These are phyloP conservation scores for Alternaria brassicae DNA, from an alignment of 2,329 filamentous ascomycete species.

Conservation along the genomic window DNA sequence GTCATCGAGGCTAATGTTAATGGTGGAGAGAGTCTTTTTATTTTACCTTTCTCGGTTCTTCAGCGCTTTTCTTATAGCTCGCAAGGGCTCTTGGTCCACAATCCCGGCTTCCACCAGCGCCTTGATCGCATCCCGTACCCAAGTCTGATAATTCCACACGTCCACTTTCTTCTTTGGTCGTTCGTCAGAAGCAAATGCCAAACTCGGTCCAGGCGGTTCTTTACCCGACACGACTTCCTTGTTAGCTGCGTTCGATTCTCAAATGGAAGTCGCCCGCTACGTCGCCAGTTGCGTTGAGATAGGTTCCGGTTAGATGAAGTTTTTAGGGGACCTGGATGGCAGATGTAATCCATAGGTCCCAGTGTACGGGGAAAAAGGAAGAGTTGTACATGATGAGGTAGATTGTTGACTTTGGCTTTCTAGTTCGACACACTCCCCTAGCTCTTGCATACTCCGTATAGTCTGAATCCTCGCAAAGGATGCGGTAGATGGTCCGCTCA, in stretches of 20 bases:
- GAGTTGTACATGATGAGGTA: slow-evolving; percentile 30
- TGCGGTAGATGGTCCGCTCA: not conserved
- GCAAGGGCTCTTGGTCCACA: not conserved
- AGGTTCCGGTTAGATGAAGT: slow-evolving; percentile 21
- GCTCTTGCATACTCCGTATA: no score
- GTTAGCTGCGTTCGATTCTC: slow-evolving; percentile 28
- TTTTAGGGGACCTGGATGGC: no score
- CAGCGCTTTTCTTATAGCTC: not conserved
- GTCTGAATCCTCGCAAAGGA: no score
- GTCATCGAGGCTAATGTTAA: no score
- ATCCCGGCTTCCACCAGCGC: not conserved
- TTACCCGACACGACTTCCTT: slow-evolving; percentile 26
- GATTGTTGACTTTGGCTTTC: no score
- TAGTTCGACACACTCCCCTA: no score
- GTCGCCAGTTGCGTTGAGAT: slow-evolving; percentile 30
- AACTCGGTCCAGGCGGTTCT: slow-evolving; percentile 26
- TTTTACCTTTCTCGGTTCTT: not conserved
- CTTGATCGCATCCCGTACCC: not conserved
- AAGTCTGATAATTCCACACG: not conserved
- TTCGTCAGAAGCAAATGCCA: slow-evolving; percentile 12
- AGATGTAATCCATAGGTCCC: slow-evolving; percentile 31
- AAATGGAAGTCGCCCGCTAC: slow-evolving; percentile 26
- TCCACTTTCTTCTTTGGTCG: not conserved
- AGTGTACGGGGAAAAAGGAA: slow-evolving; percentile 36
- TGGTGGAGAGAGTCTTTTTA: no score